Evolutionary conservation across 2,329 filamentous ascomycete genomes (phyloP).

Genomic region (Zalaria obscura): DNA sequence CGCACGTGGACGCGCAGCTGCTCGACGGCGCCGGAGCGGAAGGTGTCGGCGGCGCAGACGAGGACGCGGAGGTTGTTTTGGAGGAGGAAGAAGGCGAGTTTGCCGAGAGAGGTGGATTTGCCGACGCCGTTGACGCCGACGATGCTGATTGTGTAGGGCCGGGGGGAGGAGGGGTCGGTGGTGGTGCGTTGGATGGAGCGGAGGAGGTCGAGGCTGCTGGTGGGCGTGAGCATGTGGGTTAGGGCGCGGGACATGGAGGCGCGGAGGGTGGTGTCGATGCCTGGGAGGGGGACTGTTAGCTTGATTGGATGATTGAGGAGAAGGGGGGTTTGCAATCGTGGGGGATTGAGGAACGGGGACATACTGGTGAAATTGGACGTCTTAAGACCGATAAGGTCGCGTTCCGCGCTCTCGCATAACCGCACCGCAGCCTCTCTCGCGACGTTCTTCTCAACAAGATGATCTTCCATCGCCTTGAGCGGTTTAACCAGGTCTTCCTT

Average conservation of each 20-base stretch:
- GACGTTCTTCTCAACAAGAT: slow-evolving; percentile 89
- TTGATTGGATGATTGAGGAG: slow-evolving; percentile 63
- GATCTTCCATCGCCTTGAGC: slow-evolving; percentile 91
- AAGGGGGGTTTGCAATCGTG: slow-evolving; percentile 79
- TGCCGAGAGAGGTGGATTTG: slow-evolving; percentile 94
- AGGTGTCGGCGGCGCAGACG: slow-evolving; percentile 89
- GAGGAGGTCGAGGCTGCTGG: slow-evolving; percentile 19
- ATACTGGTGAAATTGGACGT: not conserved
- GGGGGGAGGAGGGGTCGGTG: slow-evolving; percentile 43
- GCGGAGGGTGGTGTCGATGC: slow-evolving; percentile 35
- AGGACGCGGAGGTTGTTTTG: slow-evolving; percentile 96
- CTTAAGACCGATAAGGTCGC: slow-evolving; percentile 48
- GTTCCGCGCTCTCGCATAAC: slow-evolving; percentile 80
- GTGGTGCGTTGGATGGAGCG: slow-evolving; percentile 44
- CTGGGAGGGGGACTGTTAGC: slow-evolving; percentile 37
- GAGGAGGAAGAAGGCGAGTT: slow-evolving; percentile 94
- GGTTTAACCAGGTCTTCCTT: slow-evolving; percentile 82
- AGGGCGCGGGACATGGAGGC: slow-evolving; percentile 84
- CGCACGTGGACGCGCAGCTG: slow-evolving; percentile 91
- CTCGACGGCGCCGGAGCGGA: slow-evolving; percentile 92
- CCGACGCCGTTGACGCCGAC: slow-evolving; percentile 97
- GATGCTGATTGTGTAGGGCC: slow-evolving; percentile 95
- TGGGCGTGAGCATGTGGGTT: slow-evolving; percentile 90
- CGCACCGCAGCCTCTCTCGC: slow-evolving; percentile 86
- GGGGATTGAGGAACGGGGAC: slow-evolving; percentile 7